These are phyloP conservation scores for Medicago arabica DNA, from an alignment of 306 rosid species.

Conservation along the genomic window DNA sequence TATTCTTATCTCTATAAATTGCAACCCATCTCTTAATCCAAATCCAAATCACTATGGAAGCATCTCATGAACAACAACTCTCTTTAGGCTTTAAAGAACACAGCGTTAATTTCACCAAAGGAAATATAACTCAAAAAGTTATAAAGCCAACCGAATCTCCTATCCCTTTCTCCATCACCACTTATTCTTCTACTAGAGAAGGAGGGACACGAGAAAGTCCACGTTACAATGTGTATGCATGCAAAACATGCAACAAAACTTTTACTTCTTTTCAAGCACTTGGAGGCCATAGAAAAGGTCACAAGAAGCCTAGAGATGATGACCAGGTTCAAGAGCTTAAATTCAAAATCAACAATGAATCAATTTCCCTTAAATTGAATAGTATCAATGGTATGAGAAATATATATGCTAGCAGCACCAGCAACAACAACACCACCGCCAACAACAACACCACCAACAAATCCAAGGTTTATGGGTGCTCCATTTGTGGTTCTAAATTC, in stretches of 20 bases:
- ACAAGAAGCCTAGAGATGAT: conserved; percentile 76
- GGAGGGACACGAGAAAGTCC: conserved; percentile 24
- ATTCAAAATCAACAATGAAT: conserved; percentile 44
- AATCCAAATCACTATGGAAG: conserved; percentile 59
- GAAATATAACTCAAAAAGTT: conserved; percentile 83
- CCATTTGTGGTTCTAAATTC: conserved; percentile 80
- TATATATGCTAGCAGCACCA: conserved; percentile 33
- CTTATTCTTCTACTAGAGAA: too few relatives aligned
- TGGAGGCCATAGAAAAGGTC: conserved; percentile 87
- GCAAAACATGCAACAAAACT: conserved; percentile 78
- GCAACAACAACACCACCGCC: too few relatives aligned
- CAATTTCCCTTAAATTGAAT: conserved; percentile 46
- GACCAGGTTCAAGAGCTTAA: conserved; percentile 44
- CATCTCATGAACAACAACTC: conserved; percentile 57
- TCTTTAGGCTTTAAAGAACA: conserved; percentile 58
- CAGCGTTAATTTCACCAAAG: conserved; percentile 58
- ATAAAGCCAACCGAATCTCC: background rate
- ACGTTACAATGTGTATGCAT: conserved; percentile 64
- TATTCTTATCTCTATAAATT: background rate
- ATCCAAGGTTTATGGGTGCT: conserved; percentile 76
- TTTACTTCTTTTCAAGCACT: conserved; percentile 87
- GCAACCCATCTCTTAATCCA: conserved; percentile 1
- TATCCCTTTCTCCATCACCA: too few relatives aligned
- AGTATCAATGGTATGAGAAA: conserved; percentile 36
- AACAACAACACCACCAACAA: conserved; percentile 37